Conservation (phyloP, 1,139 yeast genomes). For the Debaryomyces fabryi region DNA sequence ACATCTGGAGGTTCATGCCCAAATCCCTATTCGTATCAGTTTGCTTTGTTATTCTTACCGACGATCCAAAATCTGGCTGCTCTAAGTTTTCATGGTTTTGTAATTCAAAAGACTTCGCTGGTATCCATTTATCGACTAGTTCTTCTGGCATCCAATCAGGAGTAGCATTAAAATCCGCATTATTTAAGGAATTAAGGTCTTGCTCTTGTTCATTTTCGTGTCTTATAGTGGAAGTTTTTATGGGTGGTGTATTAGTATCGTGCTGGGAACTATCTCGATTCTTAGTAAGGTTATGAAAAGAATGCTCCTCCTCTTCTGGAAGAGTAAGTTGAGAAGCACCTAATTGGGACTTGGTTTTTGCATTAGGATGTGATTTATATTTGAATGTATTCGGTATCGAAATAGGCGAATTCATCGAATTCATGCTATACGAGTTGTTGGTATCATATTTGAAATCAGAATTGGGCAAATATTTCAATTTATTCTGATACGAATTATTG, state of each 20-base stretch:
- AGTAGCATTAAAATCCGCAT: constrained; percentile 24
- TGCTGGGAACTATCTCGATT: constrained; percentile 2
- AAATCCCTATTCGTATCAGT: constrained; percentile 17
- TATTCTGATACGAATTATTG: constrained; percentile 30
- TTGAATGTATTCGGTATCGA: constrained; percentile 52
- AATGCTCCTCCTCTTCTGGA: constrained; percentile 4
- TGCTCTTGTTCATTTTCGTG: constrained; percentile 1
- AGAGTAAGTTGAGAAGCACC: constrained; percentile 12
- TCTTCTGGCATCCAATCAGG: constrained; percentile 53
- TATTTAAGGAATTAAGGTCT: background rate
- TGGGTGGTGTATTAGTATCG: constrained; percentile 6
- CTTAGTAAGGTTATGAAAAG: background rate
- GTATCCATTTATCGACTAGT: constrained; percentile 40
- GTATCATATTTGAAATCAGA: constrained; percentile 31
- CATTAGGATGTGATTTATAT: constrained; percentile 50
- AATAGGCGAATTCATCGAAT: constrained; percentile 23
- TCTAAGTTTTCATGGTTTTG: constrained; percentile 11
- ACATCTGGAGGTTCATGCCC: constrained; percentile 25
- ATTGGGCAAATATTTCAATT: constrained; percentile 40
- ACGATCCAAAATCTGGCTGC: constrained; percentile 27
- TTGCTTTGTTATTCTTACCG: constrained; percentile 34
- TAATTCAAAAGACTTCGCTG: constrained; percentile 11
- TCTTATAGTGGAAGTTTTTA: constrained; percentile 13
- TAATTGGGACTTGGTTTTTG: constrained; percentile 40
- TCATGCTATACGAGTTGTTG: constrained; percentile 12